Evolutionary conservation across 139 green algal species (phyloP).

Genomic region (Tetradesmus lagerheimii): DNA sequence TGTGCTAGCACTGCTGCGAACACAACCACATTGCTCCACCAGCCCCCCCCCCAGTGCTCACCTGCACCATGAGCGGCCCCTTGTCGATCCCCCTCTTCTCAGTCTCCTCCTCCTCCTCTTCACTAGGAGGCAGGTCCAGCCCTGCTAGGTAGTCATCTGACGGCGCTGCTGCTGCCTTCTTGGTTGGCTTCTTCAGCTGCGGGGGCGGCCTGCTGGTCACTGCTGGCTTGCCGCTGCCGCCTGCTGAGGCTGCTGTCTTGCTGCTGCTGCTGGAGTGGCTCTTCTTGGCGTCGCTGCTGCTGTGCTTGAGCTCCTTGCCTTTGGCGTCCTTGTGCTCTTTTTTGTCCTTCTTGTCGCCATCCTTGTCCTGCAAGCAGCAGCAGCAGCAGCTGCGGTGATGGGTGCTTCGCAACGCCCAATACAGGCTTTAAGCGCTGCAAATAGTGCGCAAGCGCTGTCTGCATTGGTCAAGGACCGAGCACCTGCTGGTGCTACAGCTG

Average conservation of each 20-base stretch:
- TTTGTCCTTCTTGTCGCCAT: conserved; percentile 58
- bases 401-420: no score
- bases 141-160: conserved; percentile 85
- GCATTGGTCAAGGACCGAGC: no score
- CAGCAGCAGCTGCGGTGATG: no score
- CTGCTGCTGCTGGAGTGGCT: neutral
- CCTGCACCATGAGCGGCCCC: conserved; percentile 51
- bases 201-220: conserved; percentile 37
- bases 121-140: conserved; percentile 93
- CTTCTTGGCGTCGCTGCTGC: conserved; percentile 38
- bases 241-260: conserved; percentile 48
- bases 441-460: no score
- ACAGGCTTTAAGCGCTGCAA: no score
- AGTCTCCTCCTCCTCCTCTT: conserved; percentile 78
- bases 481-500: no score
- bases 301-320: conserved; percentile 50
- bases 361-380: conserved; percentile 52
- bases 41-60: no score
- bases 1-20: no score
- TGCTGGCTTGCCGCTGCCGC: conserved; percentile 46
- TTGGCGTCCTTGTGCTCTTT: conserved; percentile 55
- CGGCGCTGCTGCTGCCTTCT: conserved; percentile 39
- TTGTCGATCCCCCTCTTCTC: conserved; percentile 71
- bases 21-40: no score
- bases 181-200: conserved; percentile 52